Evolutionary conservation across 208 protist genomes (phyloP).

Genomic region (Zelonia costaricensis): DNA sequence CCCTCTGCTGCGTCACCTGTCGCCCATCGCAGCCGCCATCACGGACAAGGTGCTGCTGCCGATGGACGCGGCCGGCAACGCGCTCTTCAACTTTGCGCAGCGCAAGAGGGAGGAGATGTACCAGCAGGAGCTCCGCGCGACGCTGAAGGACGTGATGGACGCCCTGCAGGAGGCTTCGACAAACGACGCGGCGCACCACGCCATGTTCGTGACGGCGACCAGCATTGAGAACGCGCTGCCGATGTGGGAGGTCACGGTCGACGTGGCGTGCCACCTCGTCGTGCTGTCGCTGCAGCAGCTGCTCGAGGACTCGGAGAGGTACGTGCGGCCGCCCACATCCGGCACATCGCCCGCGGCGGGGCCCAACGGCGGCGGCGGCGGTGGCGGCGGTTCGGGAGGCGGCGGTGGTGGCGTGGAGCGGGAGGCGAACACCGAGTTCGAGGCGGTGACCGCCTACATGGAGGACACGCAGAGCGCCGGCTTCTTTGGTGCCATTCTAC

Average conservation of each 20-base stretch:
- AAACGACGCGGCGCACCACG: conserved; percentile 27
- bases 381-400: too few relatives aligned
- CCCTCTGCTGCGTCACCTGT: conserved; percentile 76
- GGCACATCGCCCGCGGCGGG: not conserved
- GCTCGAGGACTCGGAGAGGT: conserved; percentile 47
- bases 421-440: conserved; percentile 1
- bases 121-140: conserved; percentile 62
- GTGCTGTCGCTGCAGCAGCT: conserved; percentile 40
- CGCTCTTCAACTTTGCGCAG: conserved; percentile 51
- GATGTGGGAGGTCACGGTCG: conserved; percentile 87
- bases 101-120: conserved; percentile 67
- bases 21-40: conserved; percentile 62
- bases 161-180: conserved; percentile 40
- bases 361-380: too few relatives aligned
- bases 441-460: conserved; percentile 43
- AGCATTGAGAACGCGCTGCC: conserved; percentile 84
- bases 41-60: conserved; percentile 82
- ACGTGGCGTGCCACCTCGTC: conserved; percentile 40
- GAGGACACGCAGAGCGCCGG: conserved; percentile 39
- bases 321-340: conserved; percentile 20
- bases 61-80: conserved; percentile 49
- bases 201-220: conserved; percentile 62
- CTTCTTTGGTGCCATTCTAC: conserved; percentile 55
- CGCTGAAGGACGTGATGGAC: conserved; percentile 68
- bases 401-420: not conserved